These are phyloP conservation scores for Orbilia brochopaga DNA, from an alignment of 2,329 filamentous ascomycete species.

Conservation along the genomic window DNA sequence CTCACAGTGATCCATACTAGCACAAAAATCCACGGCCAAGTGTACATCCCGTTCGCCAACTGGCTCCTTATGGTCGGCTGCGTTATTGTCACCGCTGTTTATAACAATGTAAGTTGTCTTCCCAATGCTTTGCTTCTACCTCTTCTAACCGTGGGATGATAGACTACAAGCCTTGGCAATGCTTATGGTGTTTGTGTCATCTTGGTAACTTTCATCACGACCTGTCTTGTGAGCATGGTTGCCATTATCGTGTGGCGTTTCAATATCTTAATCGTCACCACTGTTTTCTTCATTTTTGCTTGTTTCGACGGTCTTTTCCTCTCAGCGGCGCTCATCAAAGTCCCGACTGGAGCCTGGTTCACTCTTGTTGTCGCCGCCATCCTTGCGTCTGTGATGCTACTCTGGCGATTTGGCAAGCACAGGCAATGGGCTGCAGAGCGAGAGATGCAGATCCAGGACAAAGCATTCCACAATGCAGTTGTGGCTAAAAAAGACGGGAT, in stretches of 20 bases:
- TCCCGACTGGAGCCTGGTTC: constrained; percentile 79
- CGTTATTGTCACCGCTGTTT: constrained; percentile 74
- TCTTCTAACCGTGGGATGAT: constrained; percentile 21
- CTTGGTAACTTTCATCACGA: constrained; percentile 78
- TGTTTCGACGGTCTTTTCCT: constrained; percentile 73
- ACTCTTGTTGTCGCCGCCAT: constrained; percentile 70
- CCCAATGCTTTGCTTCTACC: neutral
- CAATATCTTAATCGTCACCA: constrained; percentile 66
- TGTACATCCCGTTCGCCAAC: constrained; percentile 77
- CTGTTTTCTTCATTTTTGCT: constrained; percentile 70
- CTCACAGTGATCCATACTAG: constrained; percentile 76
- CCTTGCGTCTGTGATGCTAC: constrained; percentile 70
- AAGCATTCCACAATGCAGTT: constrained; percentile 42
- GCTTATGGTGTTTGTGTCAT: constrained; percentile 82
- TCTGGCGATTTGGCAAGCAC: constrained; percentile 82
- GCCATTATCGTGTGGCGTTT: constrained; percentile 75
- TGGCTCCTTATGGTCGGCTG: constrained; percentile 79
- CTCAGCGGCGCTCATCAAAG: constrained; percentile 72
- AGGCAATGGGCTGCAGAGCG: constrained; percentile 75
- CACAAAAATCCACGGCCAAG: constrained; percentile 72
- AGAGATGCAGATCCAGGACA: constrained; percentile 42
- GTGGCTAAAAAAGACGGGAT: constrained; percentile 30
- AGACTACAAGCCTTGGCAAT: constrained; percentile 72
- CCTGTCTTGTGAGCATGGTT: constrained; percentile 72
- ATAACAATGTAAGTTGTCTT: constrained; percentile 67